Base-by-base conservation (phyloP, 352 stramenopile genomes). In the Globisporangium megalacanthum region DNA sequence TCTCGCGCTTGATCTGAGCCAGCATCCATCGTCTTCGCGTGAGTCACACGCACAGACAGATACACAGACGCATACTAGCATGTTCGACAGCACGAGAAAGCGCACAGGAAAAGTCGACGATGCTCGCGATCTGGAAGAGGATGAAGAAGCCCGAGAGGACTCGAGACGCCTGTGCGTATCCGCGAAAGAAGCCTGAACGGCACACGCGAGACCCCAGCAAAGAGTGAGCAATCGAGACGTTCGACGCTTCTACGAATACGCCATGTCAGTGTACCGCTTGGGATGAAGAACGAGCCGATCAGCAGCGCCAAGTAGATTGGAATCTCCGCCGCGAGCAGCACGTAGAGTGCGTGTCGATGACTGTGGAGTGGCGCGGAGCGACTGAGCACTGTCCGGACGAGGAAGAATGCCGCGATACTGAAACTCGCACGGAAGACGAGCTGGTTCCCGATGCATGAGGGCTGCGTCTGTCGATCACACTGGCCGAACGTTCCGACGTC, bases 111-210 rank as follows among this genome's bases (percentile, higher is more conserved):
- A 80, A 76, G 54, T 82, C 83, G 60, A 90, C 71, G 64, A 92
- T 88, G 56, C 75, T 86, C 51, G 87, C 66, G 49, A 93, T 85
- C 62, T 89, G 79, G 50, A 93, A 88, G 31, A 91, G 70, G 44
- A 90, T 87, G 69, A 91, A 93, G 52, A 83, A 67, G 0, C 75
- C 70, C 1, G 82, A 92, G 2, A 73, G 57, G 3, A 90, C 71
- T 9, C 77, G 63, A 0, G 79, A 58, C 29, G 80, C 83, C 51
- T 79, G 66, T 31, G 71, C 69, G 56, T 87, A 90, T 22, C 76
- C 79, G 25, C 72, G 58, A 44, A 89, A 92, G 67, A 92, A 89
- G 8, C 36, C 79, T 90, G 31, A 17, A 37, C 10, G 17, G 11
- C 6, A 8, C 13, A 39, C 45, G 14, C 35, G 0, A 22, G 17